phyloP scores from a whole-genome alignment of 2,329 filamentous ascomycete species.

The Fusarium verrucosum region DNA sequence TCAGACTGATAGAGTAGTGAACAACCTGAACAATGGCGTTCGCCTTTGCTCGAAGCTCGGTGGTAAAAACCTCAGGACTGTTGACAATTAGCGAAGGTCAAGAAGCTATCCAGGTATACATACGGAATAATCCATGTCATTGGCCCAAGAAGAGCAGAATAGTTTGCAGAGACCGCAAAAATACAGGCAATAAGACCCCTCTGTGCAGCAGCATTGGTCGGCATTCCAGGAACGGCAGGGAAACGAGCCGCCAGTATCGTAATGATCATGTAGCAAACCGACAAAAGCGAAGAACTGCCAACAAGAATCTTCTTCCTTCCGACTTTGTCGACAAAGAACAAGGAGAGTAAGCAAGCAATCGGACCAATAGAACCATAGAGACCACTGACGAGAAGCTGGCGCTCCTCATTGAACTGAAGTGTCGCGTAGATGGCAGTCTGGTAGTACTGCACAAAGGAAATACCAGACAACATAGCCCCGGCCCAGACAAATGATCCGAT shows the following conservation, averaged over 20 bases:
- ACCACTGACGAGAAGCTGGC: slow-evolving; percentile 52
- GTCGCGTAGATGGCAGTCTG: slow-evolving; percentile 55
- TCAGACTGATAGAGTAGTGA: slow-evolving; percentile 53
- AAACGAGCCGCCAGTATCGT: slow-evolving; percentile 51
- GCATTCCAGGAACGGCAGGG: slow-evolving; percentile 48
- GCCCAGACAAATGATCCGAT: slow-evolving; percentile 54
- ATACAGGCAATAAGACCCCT: slow-evolving; percentile 53
- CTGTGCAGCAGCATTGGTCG: slow-evolving; percentile 52
- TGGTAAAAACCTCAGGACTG: slow-evolving; percentile 54
- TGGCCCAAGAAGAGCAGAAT: slow-evolving; percentile 52
- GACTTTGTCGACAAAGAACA: slow-evolving; percentile 53
- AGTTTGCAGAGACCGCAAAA: slow-evolving; percentile 47
- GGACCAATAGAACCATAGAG: slow-evolving; percentile 52
- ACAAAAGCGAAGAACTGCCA: slow-evolving; percentile 49
- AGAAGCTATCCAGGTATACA: slow-evolving; percentile 2
- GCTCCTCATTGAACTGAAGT: slow-evolving; percentile 49
- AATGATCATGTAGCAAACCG: slow-evolving; percentile 52
- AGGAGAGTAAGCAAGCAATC: slow-evolving; percentile 49
- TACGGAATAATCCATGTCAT: slow-evolving; percentile 57
- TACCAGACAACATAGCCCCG: slow-evolving; percentile 54
- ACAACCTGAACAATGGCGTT: slow-evolving; percentile 54
- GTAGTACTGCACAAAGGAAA: slow-evolving; percentile 56
- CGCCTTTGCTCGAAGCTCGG: slow-evolving; percentile 53
- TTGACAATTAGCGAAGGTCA: fast-evolving
- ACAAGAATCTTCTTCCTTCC: slow-evolving; percentile 51